phyloP scores from a whole-genome alignment of 2,329 filamentous ascomycete species.

The Didymella sp. region DNA sequence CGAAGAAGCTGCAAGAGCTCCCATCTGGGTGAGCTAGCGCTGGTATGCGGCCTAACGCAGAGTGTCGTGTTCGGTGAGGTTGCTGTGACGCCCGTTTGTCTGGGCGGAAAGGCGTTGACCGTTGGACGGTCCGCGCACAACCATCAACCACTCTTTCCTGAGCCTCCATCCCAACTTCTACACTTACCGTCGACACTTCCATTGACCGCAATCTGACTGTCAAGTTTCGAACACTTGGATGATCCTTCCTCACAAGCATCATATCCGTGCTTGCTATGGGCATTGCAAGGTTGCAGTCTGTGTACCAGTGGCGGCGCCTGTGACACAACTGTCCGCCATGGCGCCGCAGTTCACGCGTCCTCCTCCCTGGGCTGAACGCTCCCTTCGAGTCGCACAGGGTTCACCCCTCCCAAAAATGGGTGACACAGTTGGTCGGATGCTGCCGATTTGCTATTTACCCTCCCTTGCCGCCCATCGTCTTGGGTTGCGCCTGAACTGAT shows the following conservation, averaged over 20 bases:
- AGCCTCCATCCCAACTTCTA: constrained; percentile 10
- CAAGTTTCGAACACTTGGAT: constrained; percentile 24
- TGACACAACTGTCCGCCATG: constrained; percentile 38
- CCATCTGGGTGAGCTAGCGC: constrained; percentile 16
- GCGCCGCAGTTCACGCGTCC: constrained; percentile 34
- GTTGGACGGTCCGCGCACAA: constrained; percentile 5
- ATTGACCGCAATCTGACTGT: constrained; percentile 19
- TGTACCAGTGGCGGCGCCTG: constrained; percentile 40
- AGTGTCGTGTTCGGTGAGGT: constrained; percentile 17
- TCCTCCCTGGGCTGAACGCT: constrained; percentile 33
- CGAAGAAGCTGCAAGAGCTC: constrained; percentile 15
- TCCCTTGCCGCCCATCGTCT: constrained; percentile 40
- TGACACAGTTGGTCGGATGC: constrained; percentile 31
- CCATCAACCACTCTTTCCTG: constrained; percentile 19
- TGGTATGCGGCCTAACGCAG: constrained; percentile 17
- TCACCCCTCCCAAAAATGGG: constrained; percentile 30
- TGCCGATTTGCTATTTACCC: constrained; percentile 35
- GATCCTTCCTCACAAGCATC: constrained; percentile 21
- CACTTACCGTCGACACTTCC: constrained; percentile 11
- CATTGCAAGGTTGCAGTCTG: constrained; percentile 46
- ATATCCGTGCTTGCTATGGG: constrained; percentile 32
- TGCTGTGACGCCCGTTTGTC: constrained; percentile 8
- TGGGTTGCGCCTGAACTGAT: constrained; percentile 37
- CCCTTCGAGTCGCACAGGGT: constrained; percentile 39
- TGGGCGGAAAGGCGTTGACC: constrained; percentile 2